Conservation (phyloP, 371 early-diverging fungal genomes). For the Amoeboaphelidium protococcarum region DNA sequence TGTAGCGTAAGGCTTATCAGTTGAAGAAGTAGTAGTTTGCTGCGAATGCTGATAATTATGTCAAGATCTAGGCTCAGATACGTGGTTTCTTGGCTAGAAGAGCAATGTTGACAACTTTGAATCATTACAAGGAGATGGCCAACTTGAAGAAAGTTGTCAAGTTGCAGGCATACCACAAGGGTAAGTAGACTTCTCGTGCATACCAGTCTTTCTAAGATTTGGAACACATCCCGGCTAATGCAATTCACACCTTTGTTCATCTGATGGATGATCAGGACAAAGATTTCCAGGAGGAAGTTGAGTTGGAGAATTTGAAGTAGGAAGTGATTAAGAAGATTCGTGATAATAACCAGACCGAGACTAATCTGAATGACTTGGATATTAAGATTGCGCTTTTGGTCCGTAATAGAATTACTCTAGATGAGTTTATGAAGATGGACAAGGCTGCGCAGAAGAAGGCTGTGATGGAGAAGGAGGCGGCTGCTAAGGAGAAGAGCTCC, state of each 20-base stretch:
- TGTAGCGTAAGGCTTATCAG: too few relatives aligned
- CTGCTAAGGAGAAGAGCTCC: too few relatives aligned
- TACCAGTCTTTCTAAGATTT: too few relatives aligned
- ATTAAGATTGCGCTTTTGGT: slow-evolving; percentile 87
- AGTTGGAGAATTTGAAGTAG: slow-evolving; percentile 59
- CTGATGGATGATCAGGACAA: slow-evolving; percentile 65
- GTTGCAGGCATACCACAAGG: too few relatives aligned
- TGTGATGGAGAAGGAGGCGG: too few relatives aligned
- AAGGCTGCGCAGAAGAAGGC: too few relatives aligned
- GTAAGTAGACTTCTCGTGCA: too few relatives aligned
- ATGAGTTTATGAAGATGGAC: slow-evolving; percentile 60
- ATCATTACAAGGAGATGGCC: slow-evolving; percentile 28
- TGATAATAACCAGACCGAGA: slow-evolving; percentile 59
- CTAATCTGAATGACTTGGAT: slow-evolving; percentile 61
- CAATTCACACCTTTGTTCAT: slow-evolving; percentile 60
- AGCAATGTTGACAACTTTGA: slow-evolving; percentile 21
- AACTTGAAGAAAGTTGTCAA: slow-evolving; percentile 48
- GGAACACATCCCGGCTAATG: slow-evolving; percentile 42
- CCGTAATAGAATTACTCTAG: slow-evolving; percentile 79
- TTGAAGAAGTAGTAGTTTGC: too few relatives aligned
- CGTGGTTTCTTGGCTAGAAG: slow-evolving; percentile 33
- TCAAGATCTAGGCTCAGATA: slow-evolving; percentile 42
- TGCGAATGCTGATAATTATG: too few relatives aligned
- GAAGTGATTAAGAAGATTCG: slow-evolving; percentile 57
- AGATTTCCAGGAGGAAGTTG: slow-evolving; percentile 75